Evolutionary conservation across 306 rosid genomes (phyloP), one percentile per base, ranked within the genome.

Genomic region (Morella rubra): DNA sequence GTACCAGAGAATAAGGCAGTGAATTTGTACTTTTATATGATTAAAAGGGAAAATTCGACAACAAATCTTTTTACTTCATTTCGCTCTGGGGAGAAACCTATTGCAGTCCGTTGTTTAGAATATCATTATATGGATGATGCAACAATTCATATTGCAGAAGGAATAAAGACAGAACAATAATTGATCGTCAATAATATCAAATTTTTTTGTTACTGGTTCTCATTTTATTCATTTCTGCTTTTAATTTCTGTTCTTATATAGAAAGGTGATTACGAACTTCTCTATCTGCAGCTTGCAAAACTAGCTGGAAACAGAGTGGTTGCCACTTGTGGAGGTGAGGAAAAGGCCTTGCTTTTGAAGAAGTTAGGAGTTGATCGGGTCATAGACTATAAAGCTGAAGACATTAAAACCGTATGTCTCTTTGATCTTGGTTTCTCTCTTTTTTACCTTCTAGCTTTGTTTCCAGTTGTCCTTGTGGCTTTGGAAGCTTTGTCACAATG

Each of bases 321-420:
- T 81, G 98, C 98, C 77, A 92, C 98, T 59, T 94, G 98, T 84
- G 96, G 97, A 80, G 97, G 98, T 72, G 83, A 76, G 70, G 88
- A 85, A 75, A 94, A 94, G 81, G 95, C 93, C 79, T 83, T 79
- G 82, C 95, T 90, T 84, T 79, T 94, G 81, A 92, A 88, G 87
- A 88, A 90, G 37, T 83, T 90, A 91, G 98, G 97, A 80, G 97
- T 86, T 69, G 95, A 94, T 85, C 91, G 96, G 79, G 92, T 94
- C 85, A 92, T 94, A 85, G 97, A 94, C 79, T 94, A 92, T 67
- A 89, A 73, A 77, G 80, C 85, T 73, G 98, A 92, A 89, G 97
- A 94, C 78, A 76, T 92, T 50, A 90, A 92, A 90, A 82, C 91
- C 11, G 98, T 94, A 94, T 6, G 61, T 67, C 51, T 79, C 83